These are phyloP conservation scores for Candida palmyrensis DNA, from an alignment of 805 yeast species.

Conservation along the genomic window DNA sequence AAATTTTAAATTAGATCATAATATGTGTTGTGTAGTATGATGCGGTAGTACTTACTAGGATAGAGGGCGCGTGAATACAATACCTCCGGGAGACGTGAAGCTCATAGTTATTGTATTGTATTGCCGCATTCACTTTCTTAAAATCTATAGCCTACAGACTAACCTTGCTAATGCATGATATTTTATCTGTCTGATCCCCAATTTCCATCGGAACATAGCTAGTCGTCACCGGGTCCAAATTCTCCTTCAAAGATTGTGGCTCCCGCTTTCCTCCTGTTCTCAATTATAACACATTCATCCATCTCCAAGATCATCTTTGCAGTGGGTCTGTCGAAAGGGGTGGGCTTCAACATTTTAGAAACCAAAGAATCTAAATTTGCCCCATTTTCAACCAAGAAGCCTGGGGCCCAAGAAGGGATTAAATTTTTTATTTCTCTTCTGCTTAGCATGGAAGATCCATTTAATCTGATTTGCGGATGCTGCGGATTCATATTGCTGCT, in stretches of 20 bases:
- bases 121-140: too few species aligned
- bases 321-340: constrained; percentile 75
- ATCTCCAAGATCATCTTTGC: constrained; percentile 65
- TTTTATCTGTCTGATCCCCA: too few species aligned
- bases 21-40: too few species aligned
- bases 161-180: too few species aligned
- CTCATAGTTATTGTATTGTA: background rate
- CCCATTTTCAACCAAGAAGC: constrained; percentile 60
- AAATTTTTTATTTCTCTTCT: constrained; percentile 21
- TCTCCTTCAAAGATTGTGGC: constrained; percentile 96
- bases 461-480: constrained; percentile 1
- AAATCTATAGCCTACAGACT: too few species aligned
- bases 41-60: too few species aligned
- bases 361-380: constrained; percentile 67
- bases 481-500: constrained; percentile 1
- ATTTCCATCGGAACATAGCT: too few species aligned
- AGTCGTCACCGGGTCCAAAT: constrained; percentile 58
- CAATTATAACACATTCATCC: constrained; percentile 74
- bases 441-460: constrained; percentile 1
- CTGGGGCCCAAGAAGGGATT: constrained; percentile 85
- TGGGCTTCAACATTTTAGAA: constrained; percentile 84
- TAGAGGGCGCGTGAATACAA: too few species aligned
- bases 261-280: constrained; percentile 78
- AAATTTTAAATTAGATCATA: constrained; percentile 2
- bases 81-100: background rate